A percentile compares a stretch with the other conserved stretches of the same genome.
phyloP scores from a whole-genome alignment of 2,329 filamentous ascomycete genomes.

The Aspergillus nomiae region DNA sequence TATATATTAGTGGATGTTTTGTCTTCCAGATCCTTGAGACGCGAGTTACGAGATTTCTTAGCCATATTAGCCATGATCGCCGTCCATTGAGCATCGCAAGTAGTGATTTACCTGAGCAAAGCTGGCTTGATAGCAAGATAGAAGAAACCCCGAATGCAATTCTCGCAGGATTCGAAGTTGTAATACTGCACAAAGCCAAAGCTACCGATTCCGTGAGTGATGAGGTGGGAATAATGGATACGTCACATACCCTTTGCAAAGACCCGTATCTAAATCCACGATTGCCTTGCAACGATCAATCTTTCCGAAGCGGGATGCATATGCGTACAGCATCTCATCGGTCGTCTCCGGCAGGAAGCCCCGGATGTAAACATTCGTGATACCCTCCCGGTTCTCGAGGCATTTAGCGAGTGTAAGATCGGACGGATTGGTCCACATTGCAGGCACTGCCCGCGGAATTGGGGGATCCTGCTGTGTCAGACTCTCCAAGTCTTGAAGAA shows the following conservation, averaged over 20 bases:
- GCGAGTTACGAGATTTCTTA: constrained; percentile 96
- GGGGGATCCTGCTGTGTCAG: constrained; percentile 74
- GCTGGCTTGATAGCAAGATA: constrained; percentile 92
- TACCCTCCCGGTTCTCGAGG: constrained; percentile 89
- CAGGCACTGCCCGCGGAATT: constrained; percentile 86
- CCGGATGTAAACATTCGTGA: constrained; percentile 97
- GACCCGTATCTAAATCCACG: constrained; percentile 87
- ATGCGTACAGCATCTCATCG: constrained; percentile 80
- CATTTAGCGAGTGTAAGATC: constrained; percentile 93
- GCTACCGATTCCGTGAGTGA: constrained; percentile 50
- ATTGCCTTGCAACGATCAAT: constrained; percentile 98
- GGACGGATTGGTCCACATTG: constrained; percentile 76
- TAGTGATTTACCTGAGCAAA: constrained; percentile 73
- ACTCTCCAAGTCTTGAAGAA: constrained; percentile 60
- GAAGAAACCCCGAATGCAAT: constrained; percentile 94
- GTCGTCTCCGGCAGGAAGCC: constrained; percentile 94
- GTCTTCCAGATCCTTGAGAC: constrained; percentile 94
- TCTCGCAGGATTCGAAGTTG: constrained; percentile 83
- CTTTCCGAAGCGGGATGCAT: constrained; percentile 83
- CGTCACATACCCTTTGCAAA: constrained; percentile 89
- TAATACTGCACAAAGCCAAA: constrained; percentile 98
- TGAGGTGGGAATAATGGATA: constrained; percentile 25
- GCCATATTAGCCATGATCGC: constrained; percentile 26
- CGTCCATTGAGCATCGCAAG: not conserved
- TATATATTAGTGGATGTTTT: constrained; percentile 91